Evolutionary conservation across 208 protist species (phyloP).

Genomic region (Histomonas meleagridis): DNA sequence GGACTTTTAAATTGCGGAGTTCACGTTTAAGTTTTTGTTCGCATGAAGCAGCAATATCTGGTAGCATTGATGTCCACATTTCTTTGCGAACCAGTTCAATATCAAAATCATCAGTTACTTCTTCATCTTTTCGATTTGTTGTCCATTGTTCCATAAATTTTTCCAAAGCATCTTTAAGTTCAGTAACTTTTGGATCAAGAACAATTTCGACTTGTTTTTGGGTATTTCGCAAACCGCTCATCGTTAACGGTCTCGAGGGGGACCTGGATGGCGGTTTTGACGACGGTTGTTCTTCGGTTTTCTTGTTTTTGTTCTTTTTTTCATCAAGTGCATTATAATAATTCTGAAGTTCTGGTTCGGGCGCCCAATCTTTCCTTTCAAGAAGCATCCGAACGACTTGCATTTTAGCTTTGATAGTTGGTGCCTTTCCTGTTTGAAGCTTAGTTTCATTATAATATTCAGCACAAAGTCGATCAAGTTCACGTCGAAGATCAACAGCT

Average conservation of each 20-base stretch:
- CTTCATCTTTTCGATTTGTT: background rate
- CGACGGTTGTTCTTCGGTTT: background rate
- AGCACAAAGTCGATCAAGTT: background rate
- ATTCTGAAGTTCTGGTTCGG: background rate
- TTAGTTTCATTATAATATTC: constrained; percentile 1
- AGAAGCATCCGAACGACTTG: background rate
- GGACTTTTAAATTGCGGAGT: background rate
- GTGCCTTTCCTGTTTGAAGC: background rate
- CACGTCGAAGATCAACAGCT: background rate
- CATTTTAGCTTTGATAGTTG: background rate
- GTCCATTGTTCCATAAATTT: background rate
- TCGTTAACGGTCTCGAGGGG: too few relatives aligned
- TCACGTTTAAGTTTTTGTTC: background rate
- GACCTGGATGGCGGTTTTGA: background rate
- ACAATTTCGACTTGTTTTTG: background rate
- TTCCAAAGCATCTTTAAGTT: background rate
- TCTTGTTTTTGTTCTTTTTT: background rate
- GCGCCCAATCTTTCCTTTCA: background rate
- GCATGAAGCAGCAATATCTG: background rate
- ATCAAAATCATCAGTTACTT: background rate
- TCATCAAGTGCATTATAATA: background rate
- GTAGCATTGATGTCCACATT: constrained; percentile 9
- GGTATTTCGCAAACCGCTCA: too few relatives aligned
- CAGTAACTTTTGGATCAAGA: background rate
- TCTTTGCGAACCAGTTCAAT: constrained; percentile 4